phyloP scores from a whole-genome alignment of 371 early-diverging fungal species.

The Rhizomucor pusillus region DNA sequence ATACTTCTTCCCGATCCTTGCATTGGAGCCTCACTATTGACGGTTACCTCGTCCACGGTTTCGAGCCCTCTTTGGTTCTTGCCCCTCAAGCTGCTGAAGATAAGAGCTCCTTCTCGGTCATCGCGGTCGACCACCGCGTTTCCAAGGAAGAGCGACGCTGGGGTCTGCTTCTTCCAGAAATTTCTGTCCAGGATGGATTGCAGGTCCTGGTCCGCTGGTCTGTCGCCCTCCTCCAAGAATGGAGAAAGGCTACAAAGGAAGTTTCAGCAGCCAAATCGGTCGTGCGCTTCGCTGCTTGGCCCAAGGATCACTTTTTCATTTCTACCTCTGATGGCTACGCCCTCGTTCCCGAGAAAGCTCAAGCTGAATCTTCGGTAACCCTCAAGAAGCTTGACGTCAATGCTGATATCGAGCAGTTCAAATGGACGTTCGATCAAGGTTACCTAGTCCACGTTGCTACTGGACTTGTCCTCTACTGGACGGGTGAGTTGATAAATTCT shows the following conservation, averaged over 20 bases:
- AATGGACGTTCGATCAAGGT: slow-evolving; percentile 45
- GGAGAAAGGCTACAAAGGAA: slow-evolving; percentile 9
- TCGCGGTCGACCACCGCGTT: slow-evolving; percentile 4
- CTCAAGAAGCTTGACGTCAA: slow-evolving; percentile 10
- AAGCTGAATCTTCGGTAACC: slow-evolving; percentile 9
- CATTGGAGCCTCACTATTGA: slow-evolving; percentile 30
- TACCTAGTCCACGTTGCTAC: slow-evolving; percentile 49
- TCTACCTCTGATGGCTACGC: slow-evolving; percentile 21
- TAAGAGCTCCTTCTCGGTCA: slow-evolving; percentile 5
- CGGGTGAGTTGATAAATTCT: slow-evolving; percentile 35
- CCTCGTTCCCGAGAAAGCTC: slow-evolving; percentile 29
- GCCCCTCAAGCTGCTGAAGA: slow-evolving; percentile 6
- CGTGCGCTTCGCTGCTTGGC: slow-evolving; percentile 19
- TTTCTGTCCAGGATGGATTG: slow-evolving; percentile 5
- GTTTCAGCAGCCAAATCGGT: slow-evolving; percentile 1
- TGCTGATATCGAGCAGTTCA: slow-evolving; percentile 19
- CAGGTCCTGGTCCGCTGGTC: slow-evolving; percentile 20
- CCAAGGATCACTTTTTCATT: slow-evolving; percentile 23
- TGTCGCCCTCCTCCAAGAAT: slow-evolving; percentile 16
- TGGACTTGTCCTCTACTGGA: slow-evolving; percentile 31
- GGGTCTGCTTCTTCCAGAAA: slow-evolving; percentile 22
- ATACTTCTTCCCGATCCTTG: slow-evolving; percentile 18
- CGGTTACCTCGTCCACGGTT: slow-evolving; percentile 20
- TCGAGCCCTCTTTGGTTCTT: slow-evolving; percentile 17
- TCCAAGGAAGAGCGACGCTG: slow-evolving; percentile 21